phyloP scores from a whole-genome alignment of 2,329 filamentous ascomycete species.

The Paecilomyces formosus region DNA sequence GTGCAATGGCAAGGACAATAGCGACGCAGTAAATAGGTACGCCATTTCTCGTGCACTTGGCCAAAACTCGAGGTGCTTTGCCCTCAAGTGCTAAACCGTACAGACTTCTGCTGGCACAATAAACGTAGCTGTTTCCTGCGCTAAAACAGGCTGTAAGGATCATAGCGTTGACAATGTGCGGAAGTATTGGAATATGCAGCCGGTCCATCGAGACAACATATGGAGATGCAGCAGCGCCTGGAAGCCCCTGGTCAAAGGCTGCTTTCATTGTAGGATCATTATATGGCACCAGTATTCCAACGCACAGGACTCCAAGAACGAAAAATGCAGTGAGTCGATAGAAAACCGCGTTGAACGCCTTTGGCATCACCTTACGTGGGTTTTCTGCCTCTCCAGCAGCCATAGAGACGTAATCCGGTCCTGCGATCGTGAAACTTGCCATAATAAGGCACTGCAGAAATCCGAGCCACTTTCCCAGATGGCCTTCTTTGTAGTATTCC shows the following conservation, averaged over 20 bases:
- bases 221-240: slow-evolving; percentile 63
- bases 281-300: slow-evolving; percentile 66
- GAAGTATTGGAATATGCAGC: slow-evolving; percentile 55
- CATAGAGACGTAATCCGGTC: slow-evolving; percentile 59
- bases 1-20: slow-evolving; percentile 58
- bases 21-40: slow-evolving; percentile 69
- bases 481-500: slow-evolving; percentile 55
- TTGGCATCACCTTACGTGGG: slow-evolving; percentile 61
- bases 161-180: slow-evolving; percentile 66
- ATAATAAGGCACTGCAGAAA: slow-evolving; percentile 69
- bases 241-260: slow-evolving; percentile 51
- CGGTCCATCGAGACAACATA: slow-evolving; percentile 63
- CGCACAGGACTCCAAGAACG: slow-evolving; percentile 63
- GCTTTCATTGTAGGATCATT: slow-evolving; percentile 55
- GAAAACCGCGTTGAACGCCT: slow-evolving; percentile 71
- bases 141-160: slow-evolving; percentile 62
- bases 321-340: slow-evolving; percentile 71
- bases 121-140: slow-evolving; percentile 62
- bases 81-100: slow-evolving; percentile 63
- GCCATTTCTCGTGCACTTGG: slow-evolving; percentile 54
- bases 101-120: slow-evolving; percentile 61
- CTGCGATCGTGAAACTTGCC: slow-evolving; percentile 60
- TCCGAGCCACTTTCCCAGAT: slow-evolving; percentile 65
- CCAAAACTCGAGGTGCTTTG: slow-evolving; percentile 61
- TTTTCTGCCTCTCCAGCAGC: slow-evolving; percentile 64